phyloP scores from a whole-genome alignment of 768 basidiomycete genomes.

The Lactifluus echinatus region DNA sequence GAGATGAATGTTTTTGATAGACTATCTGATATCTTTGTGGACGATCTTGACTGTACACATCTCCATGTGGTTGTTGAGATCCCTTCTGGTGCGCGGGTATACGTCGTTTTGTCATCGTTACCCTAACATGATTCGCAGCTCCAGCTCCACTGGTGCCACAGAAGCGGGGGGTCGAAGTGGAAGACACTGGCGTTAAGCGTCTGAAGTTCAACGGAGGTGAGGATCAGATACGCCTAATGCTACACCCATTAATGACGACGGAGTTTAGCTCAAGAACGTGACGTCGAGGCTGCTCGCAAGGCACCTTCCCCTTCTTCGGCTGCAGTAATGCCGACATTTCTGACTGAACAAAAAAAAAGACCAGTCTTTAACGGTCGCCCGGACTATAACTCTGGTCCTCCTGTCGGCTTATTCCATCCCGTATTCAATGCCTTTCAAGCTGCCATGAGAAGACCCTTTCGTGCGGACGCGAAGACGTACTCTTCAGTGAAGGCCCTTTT shows the following conservation, averaged over 20 bases:
- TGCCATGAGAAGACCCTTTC: neutral
- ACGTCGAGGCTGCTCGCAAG: neutral
- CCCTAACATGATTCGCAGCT: too few relatives aligned
- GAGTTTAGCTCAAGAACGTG: neutral
- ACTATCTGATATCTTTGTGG: too few relatives aligned
- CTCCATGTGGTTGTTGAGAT: too few relatives aligned
- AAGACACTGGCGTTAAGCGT: too few relatives aligned
- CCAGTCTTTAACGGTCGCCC: neutral
- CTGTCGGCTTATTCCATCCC: neutral
- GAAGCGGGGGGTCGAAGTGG: too few relatives aligned
- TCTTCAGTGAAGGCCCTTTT: neutral
- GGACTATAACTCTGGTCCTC: neutral
- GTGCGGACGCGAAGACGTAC: neutral
- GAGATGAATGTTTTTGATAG: too few relatives aligned
- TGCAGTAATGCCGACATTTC: neutral
- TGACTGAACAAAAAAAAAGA: neutral
- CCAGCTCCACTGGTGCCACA: too few relatives aligned
- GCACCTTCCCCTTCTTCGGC: neutral
- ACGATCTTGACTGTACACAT: too few relatives aligned
- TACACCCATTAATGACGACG: neutral
- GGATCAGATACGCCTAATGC: neutral
- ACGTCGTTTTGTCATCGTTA: too few relatives aligned
- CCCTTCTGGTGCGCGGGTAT: too few relatives aligned
- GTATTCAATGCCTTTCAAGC: neutral
- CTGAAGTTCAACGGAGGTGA: neutral